These are phyloP conservation scores for Meyerozyma athensensis DNA, from an alignment of 1,139 yeast species.

Conservation along the genomic window DNA sequence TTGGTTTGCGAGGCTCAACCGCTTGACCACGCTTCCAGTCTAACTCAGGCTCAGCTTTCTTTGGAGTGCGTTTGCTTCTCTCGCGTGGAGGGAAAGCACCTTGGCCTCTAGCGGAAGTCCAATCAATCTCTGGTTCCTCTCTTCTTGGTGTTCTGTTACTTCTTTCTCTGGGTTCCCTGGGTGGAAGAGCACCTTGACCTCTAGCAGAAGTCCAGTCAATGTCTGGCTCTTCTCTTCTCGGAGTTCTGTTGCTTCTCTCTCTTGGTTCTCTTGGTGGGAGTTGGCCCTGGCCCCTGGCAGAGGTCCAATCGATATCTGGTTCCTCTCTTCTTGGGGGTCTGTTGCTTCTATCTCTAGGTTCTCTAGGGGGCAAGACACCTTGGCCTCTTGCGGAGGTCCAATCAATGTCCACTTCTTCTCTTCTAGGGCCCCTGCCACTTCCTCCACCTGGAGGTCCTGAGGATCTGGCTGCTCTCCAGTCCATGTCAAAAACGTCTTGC, in stretches of 20 bases:
- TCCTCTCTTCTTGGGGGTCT: conserved; percentile 17
- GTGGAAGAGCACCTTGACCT: conserved; percentile 21
- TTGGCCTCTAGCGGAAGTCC: conserved; percentile 28
- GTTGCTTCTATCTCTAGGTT: conserved; percentile 23
- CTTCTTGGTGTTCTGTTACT: conserved; percentile 26
- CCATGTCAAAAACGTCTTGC: conserved; percentile 42
- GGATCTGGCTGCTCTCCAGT: conserved; percentile 40
- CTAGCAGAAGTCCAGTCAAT: conserved; percentile 17
- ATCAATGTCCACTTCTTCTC: conserved; percentile 26
- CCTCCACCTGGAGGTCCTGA: conserved; percentile 15
- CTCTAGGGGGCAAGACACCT: conserved; percentile 17
- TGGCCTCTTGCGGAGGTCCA: conserved; percentile 40
- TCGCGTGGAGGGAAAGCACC: conserved; percentile 30
- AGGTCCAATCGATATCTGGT: conserved; percentile 38
- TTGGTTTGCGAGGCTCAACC: conserved; percentile 20
- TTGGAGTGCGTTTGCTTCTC: conserved; percentile 19
- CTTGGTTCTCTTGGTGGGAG: conserved; percentile 37
- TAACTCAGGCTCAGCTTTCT: conserved; percentile 27
- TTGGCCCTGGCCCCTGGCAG: conserved; percentile 30
- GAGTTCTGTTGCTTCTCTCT: conserved; percentile 20
- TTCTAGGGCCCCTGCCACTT: conserved; percentile 22
- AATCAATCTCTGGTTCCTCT: conserved; percentile 44
- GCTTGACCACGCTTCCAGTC: conserved; percentile 32
- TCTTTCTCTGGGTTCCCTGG: conserved; percentile 23
- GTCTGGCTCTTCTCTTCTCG: conserved; percentile 24